These are phyloP conservation scores for Pseudocercospora cruenta DNA, from an alignment of 2,329 filamentous ascomycete genomes.

Conservation along the genomic window DNA sequence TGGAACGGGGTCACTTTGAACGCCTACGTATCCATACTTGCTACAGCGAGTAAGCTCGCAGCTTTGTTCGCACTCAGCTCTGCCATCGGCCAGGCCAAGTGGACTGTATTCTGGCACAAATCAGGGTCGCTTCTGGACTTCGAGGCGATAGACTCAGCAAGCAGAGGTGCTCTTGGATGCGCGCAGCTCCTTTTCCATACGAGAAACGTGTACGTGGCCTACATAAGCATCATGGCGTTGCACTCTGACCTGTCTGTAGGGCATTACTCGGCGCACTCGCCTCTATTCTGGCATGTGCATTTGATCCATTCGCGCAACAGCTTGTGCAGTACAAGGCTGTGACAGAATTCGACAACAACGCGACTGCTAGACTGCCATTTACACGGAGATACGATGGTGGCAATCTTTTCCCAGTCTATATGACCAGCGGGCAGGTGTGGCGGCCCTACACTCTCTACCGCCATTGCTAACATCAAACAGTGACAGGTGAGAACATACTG, in stretches of 20 bases:
- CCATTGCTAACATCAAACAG: background rate
- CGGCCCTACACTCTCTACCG: background rate
- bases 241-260: background rate
- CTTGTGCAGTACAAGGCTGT: background rate
- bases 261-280: constrained; percentile 22
- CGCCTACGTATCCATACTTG: constrained; percentile 19
- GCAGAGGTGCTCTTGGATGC: constrained; percentile 11
- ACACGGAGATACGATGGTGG: constrained; percentile 1
- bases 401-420: background rate
- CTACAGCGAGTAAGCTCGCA: constrained; percentile 13
- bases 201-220: background rate
- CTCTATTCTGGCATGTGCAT: constrained; percentile 2
- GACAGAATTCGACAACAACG: background rate
- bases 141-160: constrained; percentile 16
- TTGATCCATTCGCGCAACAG: constrained; percentile 11
- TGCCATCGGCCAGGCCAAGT: constrained; percentile 20
- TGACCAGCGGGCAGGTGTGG: background rate
- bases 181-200: constrained; percentile 1
- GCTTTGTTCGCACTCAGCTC: constrained; percentile 13
- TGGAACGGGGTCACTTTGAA: constrained; percentile 24
- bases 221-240: background rate
- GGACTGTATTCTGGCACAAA: constrained; percentile 3
- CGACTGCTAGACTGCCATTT: background rate
- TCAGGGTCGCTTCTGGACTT: constrained; percentile 17
- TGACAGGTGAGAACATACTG: background rate